phyloP scores from a whole-genome alignment of 768 basidiomycete genomes.

The Leccinum rimulosum region DNA sequence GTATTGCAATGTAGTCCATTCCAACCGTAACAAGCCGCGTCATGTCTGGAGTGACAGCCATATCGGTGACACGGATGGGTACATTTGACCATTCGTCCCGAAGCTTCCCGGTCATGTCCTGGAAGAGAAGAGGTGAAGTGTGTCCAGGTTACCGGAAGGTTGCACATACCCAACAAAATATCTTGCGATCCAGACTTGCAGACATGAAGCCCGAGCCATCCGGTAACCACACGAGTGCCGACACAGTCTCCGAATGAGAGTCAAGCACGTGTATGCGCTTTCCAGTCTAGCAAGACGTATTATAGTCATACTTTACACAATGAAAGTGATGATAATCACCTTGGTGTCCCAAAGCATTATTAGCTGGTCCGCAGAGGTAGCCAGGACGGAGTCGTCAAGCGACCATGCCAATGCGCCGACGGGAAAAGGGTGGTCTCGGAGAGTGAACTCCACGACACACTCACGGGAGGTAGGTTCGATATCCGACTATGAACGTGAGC shows the following conservation, averaged over 20 bases:
- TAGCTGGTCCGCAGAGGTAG: conserved; percentile 76
- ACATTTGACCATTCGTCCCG: conserved; percentile 66
- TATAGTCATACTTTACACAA: not conserved
- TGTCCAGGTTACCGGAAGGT: not conserved
- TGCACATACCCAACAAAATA: conserved; percentile 74
- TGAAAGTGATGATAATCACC: conserved; percentile 43
- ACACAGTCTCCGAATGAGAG: conserved; percentile 79
- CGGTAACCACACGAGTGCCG: conserved; percentile 83
- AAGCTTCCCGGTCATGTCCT: conserved; percentile 77
- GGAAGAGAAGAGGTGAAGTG: conserved; percentile 14
- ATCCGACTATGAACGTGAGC: conserved; percentile 37
- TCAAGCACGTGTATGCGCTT: conserved; percentile 61
- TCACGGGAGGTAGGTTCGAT: conserved; percentile 51
- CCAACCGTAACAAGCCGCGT: conserved; percentile 84
- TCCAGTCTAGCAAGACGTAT: conserved; percentile 58
- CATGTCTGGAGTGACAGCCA: conserved; percentile 84
- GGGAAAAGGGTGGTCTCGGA: conserved; percentile 75
- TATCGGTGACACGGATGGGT: conserved; percentile 80
- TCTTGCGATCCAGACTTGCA: conserved; percentile 80
- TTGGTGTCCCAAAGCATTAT: conserved; percentile 91
- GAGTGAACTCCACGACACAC: conserved; percentile 54
- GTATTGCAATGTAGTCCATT: conserved; percentile 44
- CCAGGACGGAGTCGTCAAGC: conserved; percentile 76
- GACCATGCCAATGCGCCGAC: conserved; percentile 93
- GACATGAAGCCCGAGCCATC: conserved; percentile 90